Percentiles rank a stretch among this genome's conserved stretches.
phyloP scores from a whole-genome alignment of 768 basidiomycete genomes.

The Calocybe gangraenosa region DNA sequence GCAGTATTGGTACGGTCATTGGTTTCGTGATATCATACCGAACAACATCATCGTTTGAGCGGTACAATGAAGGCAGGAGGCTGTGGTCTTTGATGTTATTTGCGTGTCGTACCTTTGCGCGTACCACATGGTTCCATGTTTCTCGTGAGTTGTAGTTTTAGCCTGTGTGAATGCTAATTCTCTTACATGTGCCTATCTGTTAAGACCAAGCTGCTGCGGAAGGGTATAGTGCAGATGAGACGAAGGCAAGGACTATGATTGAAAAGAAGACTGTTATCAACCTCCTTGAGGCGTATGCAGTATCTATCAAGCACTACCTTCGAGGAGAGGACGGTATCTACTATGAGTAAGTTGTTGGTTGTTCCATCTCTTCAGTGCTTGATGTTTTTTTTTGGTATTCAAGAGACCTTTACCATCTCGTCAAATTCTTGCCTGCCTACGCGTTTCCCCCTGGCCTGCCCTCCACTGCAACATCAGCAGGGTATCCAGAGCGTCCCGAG shows the following conservation, averaged over 20 bases:
- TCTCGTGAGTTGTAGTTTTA: conserved; percentile 34
- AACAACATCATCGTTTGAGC: conserved; percentile 68
- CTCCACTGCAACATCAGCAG: conserved; percentile 26
- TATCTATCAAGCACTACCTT: conserved; percentile 68
- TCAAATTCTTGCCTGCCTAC: conserved; percentile 70
- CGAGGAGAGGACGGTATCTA: conserved; percentile 54
- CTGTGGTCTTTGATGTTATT: conserved; percentile 69
- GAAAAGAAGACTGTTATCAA: conserved; percentile 72
- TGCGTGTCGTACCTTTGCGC: conserved; percentile 50
- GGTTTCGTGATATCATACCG: conserved; percentile 74
- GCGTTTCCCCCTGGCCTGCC: conserved; percentile 49
- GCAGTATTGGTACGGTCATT: conserved; percentile 55
- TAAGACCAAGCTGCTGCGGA: conserved; percentile 20
- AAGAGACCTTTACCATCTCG: conserved; percentile 62
- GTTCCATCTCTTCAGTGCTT: conserved; percentile 17
- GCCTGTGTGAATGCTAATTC: background rate
- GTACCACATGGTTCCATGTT: conserved; percentile 67
- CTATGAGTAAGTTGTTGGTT: conserved; percentile 30
- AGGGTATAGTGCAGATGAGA: conserved; percentile 21
- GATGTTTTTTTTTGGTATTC: background rate
- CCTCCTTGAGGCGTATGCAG: conserved; percentile 59
- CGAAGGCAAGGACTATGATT: conserved; percentile 45
- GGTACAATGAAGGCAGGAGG: conserved; percentile 71
- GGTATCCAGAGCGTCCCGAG: conserved; percentile 1
- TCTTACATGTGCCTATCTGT: background rate